Base-by-base conservation (phyloP, 129 eudicot species). In the Centella asiatica region DNA sequence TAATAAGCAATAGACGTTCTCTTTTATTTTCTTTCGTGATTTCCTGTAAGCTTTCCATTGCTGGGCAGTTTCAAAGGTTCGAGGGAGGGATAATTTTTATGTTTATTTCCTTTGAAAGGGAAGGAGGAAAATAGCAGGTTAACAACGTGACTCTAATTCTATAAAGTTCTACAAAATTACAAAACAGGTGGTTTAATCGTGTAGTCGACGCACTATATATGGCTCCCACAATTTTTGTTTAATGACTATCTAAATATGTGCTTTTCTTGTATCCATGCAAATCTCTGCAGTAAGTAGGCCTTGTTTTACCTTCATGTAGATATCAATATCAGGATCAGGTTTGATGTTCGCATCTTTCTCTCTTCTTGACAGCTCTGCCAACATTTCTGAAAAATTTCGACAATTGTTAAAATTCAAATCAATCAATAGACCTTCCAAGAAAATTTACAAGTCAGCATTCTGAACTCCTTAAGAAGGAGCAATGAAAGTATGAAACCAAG, bases 251-350 rank as follows among this genome's bases (percentile, higher is more conserved):
- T 19, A 57, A 19, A 19, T 0, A 20, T 34, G 55, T 20, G 18
- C 34, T 34, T 11, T 23, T 47, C 60, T 32, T 48, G n/a, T 6
- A n/a, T 48, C 2, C 17, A 0, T 60, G 19, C 27, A 26, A 51
- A 8, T 46, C 4, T 42, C 5, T 42, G 15, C 48, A 26, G 4
- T n/a, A 1, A 49, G 2, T 19, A 34, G 36, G 36, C 33, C 13
- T n/a, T 8, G 27, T 12, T 37, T 73, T 63, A 79, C 97, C 88
- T 90, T 90, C 97, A 90, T 86, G 76, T 59, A 89, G 9, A 85
- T 36, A 74, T 89, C 97, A 33, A 89, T 54, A 62, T 89, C 92
- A 18, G 88, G 84, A 67, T 89, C 97, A 27, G 89, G 97, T 71
- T 76, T 82, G 27, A 89, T 85, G 14, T 76, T 74, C 29, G 97